Base-by-base conservation (phyloP, 2,329 filamentous ascomycete species). In the Tolypocladium album region DNA sequence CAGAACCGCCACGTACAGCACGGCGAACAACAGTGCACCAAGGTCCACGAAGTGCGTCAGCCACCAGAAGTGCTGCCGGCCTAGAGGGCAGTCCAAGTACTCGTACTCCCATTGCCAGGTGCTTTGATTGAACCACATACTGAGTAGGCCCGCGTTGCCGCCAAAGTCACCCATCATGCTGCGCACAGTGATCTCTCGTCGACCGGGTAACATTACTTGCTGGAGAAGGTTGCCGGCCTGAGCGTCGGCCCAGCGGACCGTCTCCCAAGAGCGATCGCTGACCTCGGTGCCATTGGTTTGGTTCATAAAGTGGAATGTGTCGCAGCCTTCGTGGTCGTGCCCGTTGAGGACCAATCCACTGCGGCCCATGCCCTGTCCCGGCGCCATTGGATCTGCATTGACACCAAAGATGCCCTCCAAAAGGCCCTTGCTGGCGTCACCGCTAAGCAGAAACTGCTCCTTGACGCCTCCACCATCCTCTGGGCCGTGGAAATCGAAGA, bases 111-210 rank as follows among this genome's bases (percentile, higher is more conserved):
- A 99, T 71, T 89, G 84, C 79, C 84, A 87, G 1, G 74, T 73
- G 2, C 80, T 77, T 60, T 82, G 73, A 71, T 97, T 90, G 69
- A 93, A 97, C 93, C 93, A 99, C 0, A 89, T 82, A 63, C 89
- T 94, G 47, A 99, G 75, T 50, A 99, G 78, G 0, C 92, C 94
- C 0, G 92, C 91, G 70, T 97, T 94, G 24, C 94, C 94, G n/a
- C 86, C 88, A 73, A 89, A 99, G 60, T 90, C 89, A 60, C 94
- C 94, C 94, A 99, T 99, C 92, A 99, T 97, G 73, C 91, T 96
- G 61, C 92, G 86, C 2, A 99, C 89, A 0, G 94, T 99, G 64
- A 97, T 85, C 74, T 99, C 94, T 36, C 93, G 81, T 7, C 97
- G 78, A 0, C 88, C 88, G 0, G 88, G 84, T 3, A 82, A 66